Evolutionary conservation across 805 yeast species (phyloP), one percentile per base, ranked within the genome.

Genomic region (Yarrowia sp.): DNA sequence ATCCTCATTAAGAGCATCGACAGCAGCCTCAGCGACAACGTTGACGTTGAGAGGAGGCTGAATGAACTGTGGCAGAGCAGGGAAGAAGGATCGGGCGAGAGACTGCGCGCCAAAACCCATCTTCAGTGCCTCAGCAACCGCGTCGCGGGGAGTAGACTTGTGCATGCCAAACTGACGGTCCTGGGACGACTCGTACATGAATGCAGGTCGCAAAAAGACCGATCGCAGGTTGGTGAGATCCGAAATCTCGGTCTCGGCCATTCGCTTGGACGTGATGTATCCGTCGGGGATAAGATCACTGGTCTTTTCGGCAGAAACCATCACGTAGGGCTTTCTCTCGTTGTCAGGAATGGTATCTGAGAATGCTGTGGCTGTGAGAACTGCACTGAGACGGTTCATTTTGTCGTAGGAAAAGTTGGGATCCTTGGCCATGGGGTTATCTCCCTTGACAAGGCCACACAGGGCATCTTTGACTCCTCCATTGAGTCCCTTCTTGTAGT

Each of bases 251-350:
- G 76, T 76, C 75, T 92, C 98, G 0, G 97, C 94, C 69, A 82
- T 86, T 71, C 97, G 79, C 73, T 92, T 92, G 24, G 95, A 86
- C 10, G 82, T 80, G 42, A 92, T 85, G 76, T 92, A 92, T 0
- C 88, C 92, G 0, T 78, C 73, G 1, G 95, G 94, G 7, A 90
- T 78, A 24, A 88, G 77, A 0, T 93, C 92, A 65, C 86, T 84
- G 66, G 88, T 87, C 60, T 81, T 78, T 72, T 91, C 96, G 0
- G 97, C 97, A 0, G 96, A 90, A 1, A 92, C 83, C 73, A 91
- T 92, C 0, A 89, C 91, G 73, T 88, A 88, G 9, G 84, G 73
- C 69, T 72, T 49, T 70, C 70, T 19, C 39, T 44, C n/a, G 58
- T 34, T 33, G 46, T 1, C 68, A 68, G 20, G 70, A 9, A 68